These are phyloP conservation scores for Bipolaris gigantea DNA, from an alignment of 2,329 filamentous ascomycete species.

Conservation along the genomic window DNA sequence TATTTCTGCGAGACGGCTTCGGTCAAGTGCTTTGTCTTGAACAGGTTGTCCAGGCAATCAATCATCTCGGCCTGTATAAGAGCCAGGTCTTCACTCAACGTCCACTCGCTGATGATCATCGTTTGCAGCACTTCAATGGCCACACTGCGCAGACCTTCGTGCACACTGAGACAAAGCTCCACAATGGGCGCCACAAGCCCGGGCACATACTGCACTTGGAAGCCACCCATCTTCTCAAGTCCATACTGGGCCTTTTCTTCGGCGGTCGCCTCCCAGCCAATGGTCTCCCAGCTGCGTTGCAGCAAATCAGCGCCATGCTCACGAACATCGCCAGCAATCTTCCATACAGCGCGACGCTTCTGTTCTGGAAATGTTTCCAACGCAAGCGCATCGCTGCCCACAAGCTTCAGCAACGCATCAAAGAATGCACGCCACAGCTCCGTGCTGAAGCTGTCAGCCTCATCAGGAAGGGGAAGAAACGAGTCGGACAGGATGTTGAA, in stretches of 20 bases:
- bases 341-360: conserved; percentile 95
- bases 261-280: conserved; percentile 87
- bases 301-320: conserved; percentile 88
- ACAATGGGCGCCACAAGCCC: conserved; percentile 88
- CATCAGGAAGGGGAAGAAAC: conserved; percentile 85
- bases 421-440: conserved; percentile 95
- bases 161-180: conserved; percentile 90
- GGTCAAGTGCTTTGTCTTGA: conserved; percentile 84
- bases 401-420: conserved; percentile 81
- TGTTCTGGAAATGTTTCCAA: conserved; percentile 97
- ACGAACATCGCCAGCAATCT: conserved; percentile 94
- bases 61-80: conserved; percentile 96
- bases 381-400: conserved; percentile 84
- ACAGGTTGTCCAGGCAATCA: conserved; percentile 84
- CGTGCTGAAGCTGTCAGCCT: conserved; percentile 89
- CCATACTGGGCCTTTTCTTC: conserved; percentile 81
- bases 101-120: conserved; percentile 99
- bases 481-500: conserved; percentile 77
- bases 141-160: conserved; percentile 84
- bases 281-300: conserved; percentile 85
- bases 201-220: conserved; percentile 97
- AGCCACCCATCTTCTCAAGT: conserved; percentile 84
- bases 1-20: conserved; percentile 91
- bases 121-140: conserved; percentile 93
- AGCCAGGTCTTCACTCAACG: conserved; percentile 85